phyloP scores from a whole-genome alignment of 352 stramenopile genomes.

The Hyaloperonospora arabidopsidis region DNA sequence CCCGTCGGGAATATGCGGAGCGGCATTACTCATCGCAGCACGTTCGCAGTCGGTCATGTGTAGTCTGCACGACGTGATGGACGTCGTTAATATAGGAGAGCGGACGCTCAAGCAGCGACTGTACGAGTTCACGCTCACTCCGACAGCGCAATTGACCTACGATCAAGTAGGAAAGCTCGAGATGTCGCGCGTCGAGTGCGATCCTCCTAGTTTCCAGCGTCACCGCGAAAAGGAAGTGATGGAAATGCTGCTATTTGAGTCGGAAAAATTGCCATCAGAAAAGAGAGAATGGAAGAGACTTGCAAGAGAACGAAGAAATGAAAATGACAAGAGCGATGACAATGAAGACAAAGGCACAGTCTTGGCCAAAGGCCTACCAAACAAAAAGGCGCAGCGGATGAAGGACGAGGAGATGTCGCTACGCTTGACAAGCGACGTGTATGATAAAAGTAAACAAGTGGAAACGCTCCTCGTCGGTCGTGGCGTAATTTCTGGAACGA shows the following conservation, averaged over 20 bases:
- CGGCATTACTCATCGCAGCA: constrained; percentile 93
- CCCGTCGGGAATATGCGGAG: constrained; percentile 95
- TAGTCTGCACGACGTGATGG: constrained; percentile 77
- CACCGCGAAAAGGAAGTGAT: constrained; percentile 83
- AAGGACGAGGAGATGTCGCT: constrained; percentile 77
- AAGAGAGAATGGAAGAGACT: constrained; percentile 26
- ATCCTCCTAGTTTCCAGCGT: constrained; percentile 84
- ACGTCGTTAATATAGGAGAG: constrained; percentile 94
- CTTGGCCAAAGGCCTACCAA: constrained; percentile 20
- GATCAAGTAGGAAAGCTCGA: constrained; percentile 91
- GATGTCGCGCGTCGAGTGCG: constrained; percentile 80
- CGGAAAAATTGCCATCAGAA: constrained; percentile 51
- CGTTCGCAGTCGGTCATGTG: constrained; percentile 92
- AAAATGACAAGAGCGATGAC: constrained; percentile 22
- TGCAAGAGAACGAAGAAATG: constrained; percentile 13
- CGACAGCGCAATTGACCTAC: constrained; percentile 90
- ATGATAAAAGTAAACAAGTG: constrained; percentile 57
- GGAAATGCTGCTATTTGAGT: constrained; percentile 87
- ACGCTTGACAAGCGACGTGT: constrained; percentile 52
- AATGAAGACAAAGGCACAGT: constrained; percentile 30
- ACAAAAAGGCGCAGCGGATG: constrained; percentile 42
- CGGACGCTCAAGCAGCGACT: constrained; percentile 94
- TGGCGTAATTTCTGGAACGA: constrained; percentile 13
- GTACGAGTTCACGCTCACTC: constrained; percentile 95
- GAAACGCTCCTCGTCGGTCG: constrained; percentile 30